A percentile compares a stretch with the other conserved stretches of the same genome.
Evolutionary conservation across 805 yeast species (phyloP).

Genomic region (Metschnikowia proteae): DNA sequence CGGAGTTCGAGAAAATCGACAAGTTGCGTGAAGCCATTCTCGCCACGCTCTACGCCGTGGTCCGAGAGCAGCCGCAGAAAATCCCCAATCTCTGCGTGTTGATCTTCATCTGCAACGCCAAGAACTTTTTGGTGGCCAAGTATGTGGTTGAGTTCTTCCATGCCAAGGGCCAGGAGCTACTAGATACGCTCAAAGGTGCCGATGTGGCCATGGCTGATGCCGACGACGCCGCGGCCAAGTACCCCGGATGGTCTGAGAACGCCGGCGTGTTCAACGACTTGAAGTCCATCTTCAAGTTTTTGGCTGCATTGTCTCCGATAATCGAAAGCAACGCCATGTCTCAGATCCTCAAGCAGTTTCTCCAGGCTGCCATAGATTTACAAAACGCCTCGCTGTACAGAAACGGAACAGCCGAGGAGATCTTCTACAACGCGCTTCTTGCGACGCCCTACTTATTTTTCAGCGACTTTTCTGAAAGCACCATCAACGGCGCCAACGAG

Average conservation of each 20-base stretch:
- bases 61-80: constrained; percentile 89
- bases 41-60: constrained; percentile 62
- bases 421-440: constrained; percentile 58
- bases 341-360: constrained; percentile 49
- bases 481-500: constrained; percentile 37
- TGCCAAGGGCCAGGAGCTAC: constrained; percentile 52
- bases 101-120: constrained; percentile 61
- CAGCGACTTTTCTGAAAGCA: constrained; percentile 32
- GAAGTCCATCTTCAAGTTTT: constrained; percentile 67
- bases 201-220: constrained; percentile 13
- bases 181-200: constrained; percentile 31
- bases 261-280: constrained; percentile 66
- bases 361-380: constrained; percentile 53
- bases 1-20: constrained; percentile 61
- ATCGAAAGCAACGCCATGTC: constrained; percentile 42
- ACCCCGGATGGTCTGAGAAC: constrained; percentile 21
- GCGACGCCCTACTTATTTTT: constrained; percentile 63
- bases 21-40: constrained; percentile 56
- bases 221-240: background rate
- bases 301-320: constrained; percentile 63
- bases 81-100: constrained; percentile 67
- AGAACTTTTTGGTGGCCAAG: constrained; percentile 62
- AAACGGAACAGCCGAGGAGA: constrained; percentile 61
- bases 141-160: constrained; percentile 68
- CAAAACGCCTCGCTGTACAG: constrained; percentile 42